Base-by-base conservation (phyloP, 2,329 filamentous ascomycete species). In the Colletotrichum sp. region DNA sequence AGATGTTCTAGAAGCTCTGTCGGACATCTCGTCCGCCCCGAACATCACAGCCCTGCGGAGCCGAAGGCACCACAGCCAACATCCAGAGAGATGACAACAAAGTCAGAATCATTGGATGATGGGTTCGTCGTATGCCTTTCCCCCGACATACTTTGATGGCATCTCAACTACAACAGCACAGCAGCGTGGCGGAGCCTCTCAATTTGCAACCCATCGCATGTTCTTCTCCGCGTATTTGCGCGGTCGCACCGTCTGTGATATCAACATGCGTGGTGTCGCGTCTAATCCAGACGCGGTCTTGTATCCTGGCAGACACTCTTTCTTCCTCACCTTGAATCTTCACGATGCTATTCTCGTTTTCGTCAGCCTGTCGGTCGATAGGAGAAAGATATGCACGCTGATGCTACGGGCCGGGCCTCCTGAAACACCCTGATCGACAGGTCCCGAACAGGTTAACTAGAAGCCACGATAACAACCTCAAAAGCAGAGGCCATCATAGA, bases 31-130 rank as follows among this genome's bases (percentile, higher is more conserved):
- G 48, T 48, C 64, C 16, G 22, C n/a, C 18, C 28, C 27, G 25
- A 70, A 16, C n/a, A n/a, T 25, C 55, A 68, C 22, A 68, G 70
- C 60, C 62, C 70, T n/a, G 48, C 62, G 62, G 70, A 68, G 65
- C 43, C 30, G 58, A 61, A 8, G 3, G 18, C n/a, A n/a, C 22
- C 28, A 34, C 9, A 61, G 58, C 58, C 58, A 61, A 28, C 22
- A 34, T 5, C 9, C 5, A 25, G 36, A 34, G 60, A 39, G 62
- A 39, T 27, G 30, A 55, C 48, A 56, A 34, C 58, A 61, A 32
- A 22, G 18, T 30, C 58, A 32, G 58, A 30, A 22, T 61, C 16
- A 12, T 61, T 61, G 30, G 58, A 34, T 22, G 58, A 61, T 32
- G 58, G 58, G 58, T 61, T 58, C 55, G 25, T 58, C 58, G 58